phyloP scores from a whole-genome alignment of 2,329 filamentous ascomycete genomes.

The Epicoccum sorghinum region DNA sequence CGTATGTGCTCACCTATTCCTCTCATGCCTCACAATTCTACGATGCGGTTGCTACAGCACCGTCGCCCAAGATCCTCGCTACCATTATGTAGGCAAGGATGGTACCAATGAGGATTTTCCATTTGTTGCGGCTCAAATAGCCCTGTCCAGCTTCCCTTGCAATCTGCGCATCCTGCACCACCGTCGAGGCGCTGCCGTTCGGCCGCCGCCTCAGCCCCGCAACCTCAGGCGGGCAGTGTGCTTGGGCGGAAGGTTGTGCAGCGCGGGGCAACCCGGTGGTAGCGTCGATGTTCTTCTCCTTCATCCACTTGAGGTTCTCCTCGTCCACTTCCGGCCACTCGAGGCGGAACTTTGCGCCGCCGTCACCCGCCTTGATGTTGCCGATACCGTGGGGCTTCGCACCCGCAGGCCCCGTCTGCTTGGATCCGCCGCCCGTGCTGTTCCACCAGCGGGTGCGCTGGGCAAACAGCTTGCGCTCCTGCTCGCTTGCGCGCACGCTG shows the following conservation, averaged over 20 bases:
- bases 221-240: conserved; percentile 67
- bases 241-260: conserved; percentile 50
- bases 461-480: conserved; percentile 80
- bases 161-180: conserved; percentile 81
- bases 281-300: conserved; percentile 77
- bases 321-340: conserved; percentile 91
- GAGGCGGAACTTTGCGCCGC: conserved; percentile 83
- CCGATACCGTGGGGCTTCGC: conserved; percentile 64
- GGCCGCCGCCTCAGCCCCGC: conserved; percentile 69
- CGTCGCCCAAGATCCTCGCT: conserved; percentile 71
- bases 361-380: conserved; percentile 85
- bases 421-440: conserved; percentile 83
- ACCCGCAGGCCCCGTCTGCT: conserved; percentile 56
- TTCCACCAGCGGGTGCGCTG: conserved; percentile 93
- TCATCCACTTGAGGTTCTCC: conserved; percentile 93
- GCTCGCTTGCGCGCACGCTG: conserved; percentile 75
- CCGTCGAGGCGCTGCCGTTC: conserved; percentile 59
- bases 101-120: conserved; percentile 70
- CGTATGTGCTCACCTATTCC: too few species aligned
- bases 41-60: conserved; percentile 21
- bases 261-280: conserved; percentile 72
- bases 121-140: conserved; percentile 82
- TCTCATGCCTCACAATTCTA: neutral
- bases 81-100: conserved; percentile 85
- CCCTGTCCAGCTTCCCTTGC: conserved; percentile 78